Conservation (phyloP, 352 stramenopile genomes). For the Plasmopara viticola region DNA sequence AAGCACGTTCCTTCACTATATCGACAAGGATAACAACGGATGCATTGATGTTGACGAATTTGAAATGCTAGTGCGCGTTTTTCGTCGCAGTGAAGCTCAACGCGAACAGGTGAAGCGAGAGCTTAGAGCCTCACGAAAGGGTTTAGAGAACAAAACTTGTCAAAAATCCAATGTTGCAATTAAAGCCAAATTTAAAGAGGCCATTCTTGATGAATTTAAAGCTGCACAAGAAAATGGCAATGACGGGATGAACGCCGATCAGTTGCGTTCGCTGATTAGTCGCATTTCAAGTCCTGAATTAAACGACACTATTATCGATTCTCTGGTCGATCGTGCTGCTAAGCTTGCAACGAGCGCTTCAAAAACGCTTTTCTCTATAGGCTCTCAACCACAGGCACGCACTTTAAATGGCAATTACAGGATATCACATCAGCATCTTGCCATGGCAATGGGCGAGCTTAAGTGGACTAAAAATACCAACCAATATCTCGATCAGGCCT, state of each 20-base stretch:
- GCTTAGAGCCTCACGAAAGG: conserved; percentile 36
- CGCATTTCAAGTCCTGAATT: conserved; percentile 46
- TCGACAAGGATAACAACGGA: conserved; percentile 79
- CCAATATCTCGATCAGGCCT: conserved; percentile 71
- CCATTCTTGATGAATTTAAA: conserved; percentile 66
- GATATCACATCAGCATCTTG: conserved; percentile 45
- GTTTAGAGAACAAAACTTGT: conserved; percentile 29
- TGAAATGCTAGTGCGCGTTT: conserved; percentile 70
- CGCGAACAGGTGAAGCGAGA: conserved; percentile 71
- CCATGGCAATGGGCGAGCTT: conserved; percentile 50
- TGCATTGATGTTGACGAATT: conserved; percentile 85
- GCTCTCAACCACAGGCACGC: conserved; percentile 7
- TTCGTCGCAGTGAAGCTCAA: conserved; percentile 59
- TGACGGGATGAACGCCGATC: conserved; percentile 29
- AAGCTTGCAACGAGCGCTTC: conserved; percentile 8
- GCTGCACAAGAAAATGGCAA: conserved; percentile 30
- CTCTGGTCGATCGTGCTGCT: conserved; percentile 35
- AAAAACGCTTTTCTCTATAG: conserved; percentile 4
- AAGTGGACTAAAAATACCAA: conserved; percentile 67
- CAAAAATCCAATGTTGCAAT: conserved; percentile 26
- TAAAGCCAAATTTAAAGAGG: conserved; percentile 43
- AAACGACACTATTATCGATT: conserved; percentile 39
- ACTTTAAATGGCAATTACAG: conserved; percentile 5
- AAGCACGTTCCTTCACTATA: conserved; percentile 63
- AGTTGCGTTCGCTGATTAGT: conserved; percentile 42